phyloP scores from a whole-genome alignment of 805 yeast genomes.

The Kregervanrija delftensis region DNA sequence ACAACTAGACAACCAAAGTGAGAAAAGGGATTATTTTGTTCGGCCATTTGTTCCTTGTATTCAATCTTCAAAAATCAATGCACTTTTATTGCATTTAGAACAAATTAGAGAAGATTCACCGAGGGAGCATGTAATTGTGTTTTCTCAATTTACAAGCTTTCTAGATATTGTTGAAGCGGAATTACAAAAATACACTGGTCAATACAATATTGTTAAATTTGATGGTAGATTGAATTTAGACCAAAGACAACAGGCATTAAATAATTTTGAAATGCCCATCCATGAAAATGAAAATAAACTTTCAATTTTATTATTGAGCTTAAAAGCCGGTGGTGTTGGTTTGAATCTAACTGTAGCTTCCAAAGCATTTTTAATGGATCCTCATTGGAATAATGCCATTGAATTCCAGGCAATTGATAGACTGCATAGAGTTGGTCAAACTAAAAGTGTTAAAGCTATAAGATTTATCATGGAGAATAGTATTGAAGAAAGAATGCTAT shows the following conservation, averaged over 20 bases:
- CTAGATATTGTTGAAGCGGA: slow-evolving; percentile 68
- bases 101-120: slow-evolving; percentile 47
- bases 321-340: slow-evolving; percentile 95
- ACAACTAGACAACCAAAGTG: slow-evolving; percentile 7
- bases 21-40: slow-evolving; percentile 20
- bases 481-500: slow-evolving; percentile 83
- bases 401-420: slow-evolving; percentile 91
- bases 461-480: slow-evolving; percentile 78
- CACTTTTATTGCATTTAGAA: slow-evolving; percentile 54
- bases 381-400: slow-evolving; percentile 94
- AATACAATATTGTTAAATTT: slow-evolving; percentile 57
- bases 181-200: slow-evolving; percentile 35
- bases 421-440: slow-evolving; percentile 86
- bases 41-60: slow-evolving; percentile 42
- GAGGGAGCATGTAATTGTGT: slow-evolving; percentile 74
- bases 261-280: slow-evolving; percentile 36
- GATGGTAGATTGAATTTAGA: slow-evolving; percentile 73
- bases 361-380: slow-evolving; percentile 85
- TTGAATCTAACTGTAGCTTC: slow-evolving; percentile 81
- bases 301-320: slow-evolving; percentile 55
- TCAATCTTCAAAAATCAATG: slow-evolving; percentile 67
- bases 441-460: slow-evolving; percentile 59
- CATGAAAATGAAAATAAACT: slow-evolving; percentile 21
- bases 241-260: slow-evolving; percentile 57
- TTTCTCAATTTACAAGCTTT: slow-evolving; percentile 84